Percentiles rank a stretch among this genome's conserved stretches.
phyloP scores from a whole-genome alignment of 306 rosid species.

The Cucurbita maxima region DNA sequence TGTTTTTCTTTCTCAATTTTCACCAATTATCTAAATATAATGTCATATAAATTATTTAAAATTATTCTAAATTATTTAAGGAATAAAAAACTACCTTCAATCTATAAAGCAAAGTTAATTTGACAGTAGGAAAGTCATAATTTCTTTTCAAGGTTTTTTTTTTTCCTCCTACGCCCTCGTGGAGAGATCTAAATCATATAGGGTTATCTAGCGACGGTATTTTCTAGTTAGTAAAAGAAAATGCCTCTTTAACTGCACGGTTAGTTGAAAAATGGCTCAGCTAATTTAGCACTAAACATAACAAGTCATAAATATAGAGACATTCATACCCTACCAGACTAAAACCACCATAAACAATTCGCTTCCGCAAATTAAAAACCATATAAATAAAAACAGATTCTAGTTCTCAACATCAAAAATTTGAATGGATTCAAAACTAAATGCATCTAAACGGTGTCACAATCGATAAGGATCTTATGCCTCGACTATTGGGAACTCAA shows the following conservation, averaged over 20 bases:
- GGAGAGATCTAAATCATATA: background rate
- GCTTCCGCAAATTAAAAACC: constrained; percentile 1
- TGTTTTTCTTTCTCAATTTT: no score
- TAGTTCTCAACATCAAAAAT: constrained; percentile 5
- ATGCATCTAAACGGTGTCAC: background rate
- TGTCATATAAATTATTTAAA: no score
- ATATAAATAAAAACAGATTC: constrained; percentile 1
- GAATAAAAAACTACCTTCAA: no score
- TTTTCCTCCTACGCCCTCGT: no score
- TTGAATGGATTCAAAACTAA: background rate
- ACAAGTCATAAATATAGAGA: background rate
- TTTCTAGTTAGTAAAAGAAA: background rate
- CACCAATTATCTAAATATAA: no score
- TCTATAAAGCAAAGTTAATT: no score
- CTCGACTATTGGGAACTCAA: constrained; percentile 6
- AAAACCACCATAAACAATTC: background rate
- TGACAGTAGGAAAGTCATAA: no score
- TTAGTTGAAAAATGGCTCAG: background rate
- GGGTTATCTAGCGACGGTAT: background rate
- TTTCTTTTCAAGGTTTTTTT: no score
- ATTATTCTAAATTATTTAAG: no score
- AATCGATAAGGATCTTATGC: background rate
- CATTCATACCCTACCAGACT: background rate
- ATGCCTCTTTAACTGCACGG: background rate
- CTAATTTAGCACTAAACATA: background rate